Conservation (phyloP, 2,329 filamentous ascomycete species). For the Seiridium unicorne region DNA sequence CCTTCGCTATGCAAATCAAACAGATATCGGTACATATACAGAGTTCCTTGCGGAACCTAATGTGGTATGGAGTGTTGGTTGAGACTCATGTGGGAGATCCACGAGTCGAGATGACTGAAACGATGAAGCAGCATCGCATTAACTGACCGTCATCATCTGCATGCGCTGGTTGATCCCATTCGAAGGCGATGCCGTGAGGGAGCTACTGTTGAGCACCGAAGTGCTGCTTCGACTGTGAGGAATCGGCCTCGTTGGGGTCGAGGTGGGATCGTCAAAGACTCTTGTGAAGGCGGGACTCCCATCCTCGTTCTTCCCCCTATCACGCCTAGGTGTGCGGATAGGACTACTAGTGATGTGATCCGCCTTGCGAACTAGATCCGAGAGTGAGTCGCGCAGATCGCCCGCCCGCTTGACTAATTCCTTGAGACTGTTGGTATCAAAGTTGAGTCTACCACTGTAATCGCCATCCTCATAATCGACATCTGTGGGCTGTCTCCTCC, state of each 20-base stretch:
- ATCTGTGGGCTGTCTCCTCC: constrained; percentile 44
- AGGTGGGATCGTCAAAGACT: constrained; percentile 62
- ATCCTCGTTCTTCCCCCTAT: constrained; percentile 41
- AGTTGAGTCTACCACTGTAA: constrained; percentile 47
- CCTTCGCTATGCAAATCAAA: constrained; percentile 39
- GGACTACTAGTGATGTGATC: constrained; percentile 60
- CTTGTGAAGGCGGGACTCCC: constrained; percentile 67
- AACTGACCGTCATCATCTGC: constrained; percentile 66
- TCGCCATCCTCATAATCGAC: constrained; percentile 26
- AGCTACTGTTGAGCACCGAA: constrained; percentile 46
- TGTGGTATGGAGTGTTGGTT: constrained; percentile 2
- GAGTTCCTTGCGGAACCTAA: constrained; percentile 11
- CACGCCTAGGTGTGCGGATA: constrained; percentile 45
- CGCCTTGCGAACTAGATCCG: constrained; percentile 57
- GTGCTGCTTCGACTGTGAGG: constrained; percentile 54
- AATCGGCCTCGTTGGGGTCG: constrained; percentile 51
- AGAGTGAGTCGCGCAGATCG: constrained; percentile 57
- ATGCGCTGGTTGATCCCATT: constrained; percentile 51
- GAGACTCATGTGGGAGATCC: not conserved
- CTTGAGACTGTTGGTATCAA: constrained; percentile 68
- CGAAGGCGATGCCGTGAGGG: constrained; percentile 52
- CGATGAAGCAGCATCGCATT: constrained; percentile 14
- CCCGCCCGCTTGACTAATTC: constrained; percentile 63
- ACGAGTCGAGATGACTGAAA: no score
- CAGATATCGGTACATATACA: constrained; percentile 31